Base-by-base conservation (phyloP, 1,284 basidiomycete genomes). In the Sanghuangporus weigelae region DNA sequence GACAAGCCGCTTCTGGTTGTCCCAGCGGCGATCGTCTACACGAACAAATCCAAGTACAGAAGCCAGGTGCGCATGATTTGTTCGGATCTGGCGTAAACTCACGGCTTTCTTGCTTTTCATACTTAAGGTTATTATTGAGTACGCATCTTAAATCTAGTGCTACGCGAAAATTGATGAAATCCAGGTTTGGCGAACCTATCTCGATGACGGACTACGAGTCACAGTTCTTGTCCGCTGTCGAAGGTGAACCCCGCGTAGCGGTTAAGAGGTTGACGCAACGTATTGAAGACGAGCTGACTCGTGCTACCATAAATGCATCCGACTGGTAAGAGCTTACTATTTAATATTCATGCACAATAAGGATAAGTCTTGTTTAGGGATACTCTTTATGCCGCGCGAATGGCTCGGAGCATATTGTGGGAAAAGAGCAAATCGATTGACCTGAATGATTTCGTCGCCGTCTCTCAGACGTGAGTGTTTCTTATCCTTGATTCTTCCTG, bases 1-100 rank as follows among this genome's bases (percentile, higher is more conserved):
- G 78, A 73, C 66, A 70, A 68, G 73, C 75, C 63, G 6, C 77
- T 86, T 2, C 72, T 79, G 31, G 85, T 98, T 66, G 77, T 96
- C 39, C 94, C 96, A 7, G 87, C 89, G 8, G 88, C 93, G 1
- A 94, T 98, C 68, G 93, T 93, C 5, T 98, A 97, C 74, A 94
- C 93, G 58, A 89, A 98, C 76, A 98, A 98, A 77, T 86, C 90
- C 56, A 95, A 95, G 76, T 98, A 98, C 74, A 82, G 96, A 61
- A 94, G 92, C 71, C 78, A 81, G 71, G 90, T 90, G 70, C 73
- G 85, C 81, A 12, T 46, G 48, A 59, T 31, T 31, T 57, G 7
- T 48, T 38, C 10, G n/a, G 44, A n/a, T 4, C 21, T 14, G 19
- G 38, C 12, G 10, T 2, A 16, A 39, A 57, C 7, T 46, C 26